phyloP scores from a whole-genome alignment of 2,329 filamentous ascomycete genomes.

The Daldinia sp. region DNA sequence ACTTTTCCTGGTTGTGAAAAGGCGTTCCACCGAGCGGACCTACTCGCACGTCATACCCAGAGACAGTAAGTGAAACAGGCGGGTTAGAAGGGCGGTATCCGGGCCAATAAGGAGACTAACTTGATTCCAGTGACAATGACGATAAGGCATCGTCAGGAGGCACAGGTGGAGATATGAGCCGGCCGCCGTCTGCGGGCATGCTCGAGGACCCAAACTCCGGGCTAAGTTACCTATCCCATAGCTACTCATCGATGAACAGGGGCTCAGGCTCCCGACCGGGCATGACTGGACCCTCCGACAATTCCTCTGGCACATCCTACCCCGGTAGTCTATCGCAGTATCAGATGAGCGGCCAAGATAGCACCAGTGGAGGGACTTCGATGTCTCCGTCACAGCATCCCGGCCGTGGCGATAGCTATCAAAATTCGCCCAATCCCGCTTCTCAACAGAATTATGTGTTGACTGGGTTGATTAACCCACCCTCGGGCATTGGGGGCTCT shows the following conservation, averaged over 20 bases:
- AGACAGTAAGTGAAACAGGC: slow-evolving; percentile 55
- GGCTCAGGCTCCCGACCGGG: slow-evolving; percentile 19
- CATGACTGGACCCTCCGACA: slow-evolving; percentile 38
- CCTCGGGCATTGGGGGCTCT: slow-evolving; percentile 39
- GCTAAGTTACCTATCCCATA: slow-evolving; percentile 25
- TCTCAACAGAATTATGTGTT: slow-evolving; percentile 37
- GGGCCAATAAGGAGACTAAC: slow-evolving; percentile 4
- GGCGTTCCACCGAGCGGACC: slow-evolving; percentile 65
- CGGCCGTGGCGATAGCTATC: slow-evolving; percentile 27
- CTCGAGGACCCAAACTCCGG: slow-evolving; percentile 32
- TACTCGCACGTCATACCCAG: slow-evolving; percentile 65
- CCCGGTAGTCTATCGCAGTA: slow-evolving; percentile 34
- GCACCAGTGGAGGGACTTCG: slow-evolving; percentile 37
- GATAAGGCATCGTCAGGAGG: slow-evolving; percentile 47
- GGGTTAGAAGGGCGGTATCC: not conserved
- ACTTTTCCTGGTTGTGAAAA: slow-evolving; percentile 62
- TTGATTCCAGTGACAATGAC: slow-evolving; percentile 54
- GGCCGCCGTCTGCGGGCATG: slow-evolving; percentile 42
- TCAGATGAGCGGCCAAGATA: slow-evolving; percentile 28
- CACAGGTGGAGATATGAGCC: slow-evolving; percentile 40
- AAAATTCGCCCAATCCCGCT: slow-evolving; percentile 23
- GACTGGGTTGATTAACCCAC: slow-evolving; percentile 36
- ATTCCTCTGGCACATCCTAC: slow-evolving; percentile 39
- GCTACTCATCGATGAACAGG: slow-evolving; percentile 25
- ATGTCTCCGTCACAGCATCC: slow-evolving; percentile 41